A percentile compares a stretch with the other conserved stretches of the same genome.
phyloP scores from a whole-genome alignment of 2,329 filamentous ascomycete species.

The Claviceps sp. region DNA sequence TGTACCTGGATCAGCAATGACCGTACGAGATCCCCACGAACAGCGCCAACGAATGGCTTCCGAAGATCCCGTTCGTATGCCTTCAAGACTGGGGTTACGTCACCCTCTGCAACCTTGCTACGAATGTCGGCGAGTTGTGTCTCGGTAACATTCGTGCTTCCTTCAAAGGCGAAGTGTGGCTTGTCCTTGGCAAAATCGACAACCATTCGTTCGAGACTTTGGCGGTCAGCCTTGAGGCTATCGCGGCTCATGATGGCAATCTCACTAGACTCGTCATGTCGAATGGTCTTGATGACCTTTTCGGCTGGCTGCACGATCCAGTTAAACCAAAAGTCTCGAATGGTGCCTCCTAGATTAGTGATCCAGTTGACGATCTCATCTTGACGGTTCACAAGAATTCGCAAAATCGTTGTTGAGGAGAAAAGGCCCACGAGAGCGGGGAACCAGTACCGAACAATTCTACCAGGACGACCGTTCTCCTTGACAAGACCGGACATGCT shows the following conservation, averaged over 20 bases:
- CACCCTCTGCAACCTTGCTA: constrained; percentile 73
- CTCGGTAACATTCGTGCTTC: constrained; percentile 41
- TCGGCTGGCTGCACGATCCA: constrained; percentile 82
- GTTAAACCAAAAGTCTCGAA: constrained; percentile 86
- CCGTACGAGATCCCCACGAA: constrained; percentile 76
- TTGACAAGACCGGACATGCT: constrained; percentile 41
- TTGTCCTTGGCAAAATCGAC: constrained; percentile 87
- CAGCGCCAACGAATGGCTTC: constrained; percentile 65
- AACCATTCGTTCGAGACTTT: constrained; percentile 93
- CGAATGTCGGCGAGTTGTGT: constrained; percentile 61
- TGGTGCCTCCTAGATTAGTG: constrained; percentile 61
- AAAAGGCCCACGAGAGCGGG: constrained; percentile 57
- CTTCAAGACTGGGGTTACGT: constrained; percentile 78
- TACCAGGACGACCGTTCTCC: constrained; percentile 62
- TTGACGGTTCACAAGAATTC: constrained; percentile 58
- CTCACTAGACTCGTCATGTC: constrained; percentile 83
- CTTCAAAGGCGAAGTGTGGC: constrained; percentile 43
- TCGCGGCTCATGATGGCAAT: constrained; percentile 94
- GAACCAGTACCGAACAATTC: constrained; percentile 77
- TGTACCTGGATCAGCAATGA: constrained; percentile 92
- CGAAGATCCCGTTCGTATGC: constrained; percentile 86
- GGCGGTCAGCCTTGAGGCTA: constrained; percentile 77
- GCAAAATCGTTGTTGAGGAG: constrained; percentile 77
- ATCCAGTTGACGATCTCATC: constrained; percentile 73
- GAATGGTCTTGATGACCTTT: constrained; percentile 80